These are phyloP conservation scores for Russula brevipes DNA, from an alignment of 768 basidiomycete genomes.

Conservation along the genomic window DNA sequence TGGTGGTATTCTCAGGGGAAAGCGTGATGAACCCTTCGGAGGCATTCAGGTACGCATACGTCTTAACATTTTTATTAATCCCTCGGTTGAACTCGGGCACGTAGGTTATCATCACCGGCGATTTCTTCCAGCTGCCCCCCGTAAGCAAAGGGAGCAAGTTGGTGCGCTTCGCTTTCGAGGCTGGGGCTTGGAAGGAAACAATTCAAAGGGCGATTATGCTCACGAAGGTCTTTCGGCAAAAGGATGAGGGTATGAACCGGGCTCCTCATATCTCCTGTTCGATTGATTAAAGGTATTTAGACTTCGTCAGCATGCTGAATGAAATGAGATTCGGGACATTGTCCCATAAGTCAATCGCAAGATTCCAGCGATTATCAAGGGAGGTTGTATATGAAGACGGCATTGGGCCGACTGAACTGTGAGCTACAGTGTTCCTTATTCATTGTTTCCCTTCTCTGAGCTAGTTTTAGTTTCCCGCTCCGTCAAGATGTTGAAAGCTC, in stretches of 20 bases:
- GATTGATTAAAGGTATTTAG: conserved; percentile 36
- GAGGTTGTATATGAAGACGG: conserved; percentile 74
- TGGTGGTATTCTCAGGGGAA: conserved; percentile 58
- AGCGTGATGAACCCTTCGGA: conserved; percentile 66
- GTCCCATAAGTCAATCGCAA: conserved; percentile 54
- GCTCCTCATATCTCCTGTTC: conserved; percentile 9
- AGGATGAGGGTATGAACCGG: conserved; percentile 65
- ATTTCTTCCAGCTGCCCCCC: conserved; percentile 98
- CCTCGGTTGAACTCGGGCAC: neutral
- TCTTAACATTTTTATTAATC: neutral
- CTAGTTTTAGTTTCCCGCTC: conserved; percentile 67
- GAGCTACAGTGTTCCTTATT: conserved; percentile 28
- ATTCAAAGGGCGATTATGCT: conserved; percentile 85
- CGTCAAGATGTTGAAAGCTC: conserved; percentile 89
- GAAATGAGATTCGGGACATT: conserved; percentile 93
- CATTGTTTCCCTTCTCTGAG: neutral
- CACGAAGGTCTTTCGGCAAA: conserved; percentile 92
- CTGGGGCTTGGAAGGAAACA: conserved; percentile 64
- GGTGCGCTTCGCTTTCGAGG: conserved; percentile 92
- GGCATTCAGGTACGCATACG: conserved; percentile 70
- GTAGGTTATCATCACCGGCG: conserved; percentile 88
- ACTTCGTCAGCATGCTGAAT: conserved; percentile 94
- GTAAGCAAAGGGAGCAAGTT: conserved; percentile 56
- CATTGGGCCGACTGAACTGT: conserved; percentile 89
- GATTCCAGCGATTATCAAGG: conserved; percentile 67